Evolutionary conservation across 2,329 filamentous ascomycete species (phyloP).

Genomic region (Aschersonia sp.): DNA sequence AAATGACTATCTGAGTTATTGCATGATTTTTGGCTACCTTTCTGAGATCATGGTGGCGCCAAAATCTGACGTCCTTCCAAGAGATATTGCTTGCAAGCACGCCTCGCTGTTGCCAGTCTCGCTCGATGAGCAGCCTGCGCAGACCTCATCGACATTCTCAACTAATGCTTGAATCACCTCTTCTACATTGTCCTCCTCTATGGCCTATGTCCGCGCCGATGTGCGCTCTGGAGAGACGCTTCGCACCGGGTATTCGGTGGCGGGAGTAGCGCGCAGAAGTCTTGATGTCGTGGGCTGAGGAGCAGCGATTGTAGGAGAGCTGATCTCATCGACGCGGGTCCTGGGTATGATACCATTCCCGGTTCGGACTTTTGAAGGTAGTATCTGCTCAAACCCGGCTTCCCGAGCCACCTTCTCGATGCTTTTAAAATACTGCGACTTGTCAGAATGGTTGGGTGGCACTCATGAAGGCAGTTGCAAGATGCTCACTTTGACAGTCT

Average conservation of each 20-base stretch:
- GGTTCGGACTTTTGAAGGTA: slow-evolving; percentile 40
- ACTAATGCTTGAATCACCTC: too few relatives aligned
- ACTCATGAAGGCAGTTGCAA: too few relatives aligned
- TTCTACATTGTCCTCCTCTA: background rate
- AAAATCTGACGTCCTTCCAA: too few relatives aligned
- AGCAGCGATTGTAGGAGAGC: slow-evolving; percentile 30
- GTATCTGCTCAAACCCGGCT: slow-evolving; percentile 42
- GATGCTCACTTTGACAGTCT: slow-evolving; percentile 46
- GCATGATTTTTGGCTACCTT: too few relatives aligned
- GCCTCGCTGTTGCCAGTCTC: too few relatives aligned
- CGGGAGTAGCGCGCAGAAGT: slow-evolving; percentile 38
- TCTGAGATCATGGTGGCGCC: too few relatives aligned
- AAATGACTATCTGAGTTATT: too few relatives aligned
- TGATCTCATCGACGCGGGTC: slow-evolving; percentile 27
- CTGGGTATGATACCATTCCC: slow-evolving; percentile 25
- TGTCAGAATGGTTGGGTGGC: background rate
- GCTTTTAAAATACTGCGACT: slow-evolving; percentile 49
- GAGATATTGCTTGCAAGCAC: too few relatives aligned
- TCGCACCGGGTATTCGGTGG: slow-evolving; percentile 38
- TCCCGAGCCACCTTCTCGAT: slow-evolving; percentile 49
- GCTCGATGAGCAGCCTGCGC: too few relatives aligned
- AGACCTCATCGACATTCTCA: too few relatives aligned
- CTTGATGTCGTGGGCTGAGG: slow-evolving; percentile 42
- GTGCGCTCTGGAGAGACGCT: slow-evolving; percentile 48
- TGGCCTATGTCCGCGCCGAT: slow-evolving; percentile 34